Evolutionary conservation across 768 basidiomycete species (phyloP).

Genomic region (Podaxis sp.): DNA sequence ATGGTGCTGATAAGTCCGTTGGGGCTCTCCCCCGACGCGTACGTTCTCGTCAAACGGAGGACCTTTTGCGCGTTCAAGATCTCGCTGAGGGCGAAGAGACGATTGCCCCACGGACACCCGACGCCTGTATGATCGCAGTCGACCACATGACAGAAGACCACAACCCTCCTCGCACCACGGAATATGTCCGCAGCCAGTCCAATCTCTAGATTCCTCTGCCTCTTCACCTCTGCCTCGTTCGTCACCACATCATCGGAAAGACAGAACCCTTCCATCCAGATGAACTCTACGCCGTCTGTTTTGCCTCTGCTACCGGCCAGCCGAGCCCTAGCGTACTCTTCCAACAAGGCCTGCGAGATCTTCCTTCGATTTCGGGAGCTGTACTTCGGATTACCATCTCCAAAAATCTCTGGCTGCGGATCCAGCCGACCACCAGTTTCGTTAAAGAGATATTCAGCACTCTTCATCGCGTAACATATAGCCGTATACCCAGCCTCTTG

Average conservation of each 20-base stretch:
- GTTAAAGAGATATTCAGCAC: not conserved
- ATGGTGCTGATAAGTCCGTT: not conserved
- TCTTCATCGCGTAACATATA: slow-evolving; percentile 2
- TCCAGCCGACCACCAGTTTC: not conserved
- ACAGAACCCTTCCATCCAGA: slow-evolving; percentile 6
- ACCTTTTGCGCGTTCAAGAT: not conserved
- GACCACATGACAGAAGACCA: not conserved
- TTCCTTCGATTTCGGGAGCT: not conserved
- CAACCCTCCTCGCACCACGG: slow-evolving; percentile 4
- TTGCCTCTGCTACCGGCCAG: not conserved
- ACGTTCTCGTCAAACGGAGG: not conserved
- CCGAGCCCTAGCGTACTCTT: slow-evolving; percentile 10
- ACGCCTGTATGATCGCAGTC: slow-evolving; percentile 2
- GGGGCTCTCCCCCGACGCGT: not conserved
- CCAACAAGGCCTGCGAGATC: not conserved
- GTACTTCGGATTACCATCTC: not conserved
- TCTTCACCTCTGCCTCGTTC: not conserved
- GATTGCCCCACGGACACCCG: slow-evolving; percentile 6
- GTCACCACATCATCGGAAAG: not conserved
- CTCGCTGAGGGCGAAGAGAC: slow-evolving; percentile 6
- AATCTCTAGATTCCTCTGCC: not conserved
- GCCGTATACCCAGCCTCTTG: slow-evolving; percentile 6
- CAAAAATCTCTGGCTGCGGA: not conserved
- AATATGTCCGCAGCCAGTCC: slow-evolving; percentile 6
- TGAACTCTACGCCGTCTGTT: slow-evolving; percentile 4